A percentile compares a stretch with the other conserved stretches of the same genome.
Evolutionary conservation across 2,329 filamentous ascomycete genomes (phyloP).

Genomic region (Neofusicoccum cordaticola): DNA sequence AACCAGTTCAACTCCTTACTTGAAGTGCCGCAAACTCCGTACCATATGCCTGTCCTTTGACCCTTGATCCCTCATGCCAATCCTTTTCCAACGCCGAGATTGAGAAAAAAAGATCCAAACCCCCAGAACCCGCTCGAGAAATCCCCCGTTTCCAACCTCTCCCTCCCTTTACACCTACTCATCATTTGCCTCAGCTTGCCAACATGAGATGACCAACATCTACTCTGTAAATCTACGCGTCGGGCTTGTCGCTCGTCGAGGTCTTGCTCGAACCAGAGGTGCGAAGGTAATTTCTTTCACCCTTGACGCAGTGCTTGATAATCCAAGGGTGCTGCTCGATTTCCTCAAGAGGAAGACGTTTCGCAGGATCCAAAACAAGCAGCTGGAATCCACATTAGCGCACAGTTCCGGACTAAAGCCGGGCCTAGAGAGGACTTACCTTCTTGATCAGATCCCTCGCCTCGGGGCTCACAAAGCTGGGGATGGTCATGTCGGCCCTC

Average conservation of each 20-base stretch:
- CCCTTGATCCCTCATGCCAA: not conserved
- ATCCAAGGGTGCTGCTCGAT: conserved; percentile 95
- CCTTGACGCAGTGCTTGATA: conserved; percentile 76
- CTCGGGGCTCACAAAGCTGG: conserved; percentile 84
- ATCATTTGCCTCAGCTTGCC: no score
- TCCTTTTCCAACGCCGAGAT: not conserved
- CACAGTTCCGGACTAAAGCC: not conserved
- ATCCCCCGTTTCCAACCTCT: not conserved
- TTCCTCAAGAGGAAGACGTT: conserved; percentile 84
- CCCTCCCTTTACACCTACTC: no score
- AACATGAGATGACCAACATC: not conserved
- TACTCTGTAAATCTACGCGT: not conserved
- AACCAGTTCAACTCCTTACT: conserved; percentile 17
- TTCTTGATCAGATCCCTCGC: conserved; percentile 89
- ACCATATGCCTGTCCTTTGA: not conserved
- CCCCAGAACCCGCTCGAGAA: not conserved
- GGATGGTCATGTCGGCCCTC: conserved; percentile 87
- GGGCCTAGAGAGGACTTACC: conserved; percentile 50
- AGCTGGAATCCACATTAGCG: conserved; percentile 22
- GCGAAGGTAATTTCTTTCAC: conserved; percentile 34
- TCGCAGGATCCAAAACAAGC: conserved; percentile 91
- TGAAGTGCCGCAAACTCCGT: not conserved
- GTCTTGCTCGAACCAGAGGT: conserved; percentile 17
- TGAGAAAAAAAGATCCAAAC: not conserved
- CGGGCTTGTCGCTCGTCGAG: conserved; percentile 15